A percentile compares a stretch with the other conserved stretches of the same genome.
Conservation (phyloP, 768 basidiomycete species). For the Podaxis carcinomalis region DNA sequence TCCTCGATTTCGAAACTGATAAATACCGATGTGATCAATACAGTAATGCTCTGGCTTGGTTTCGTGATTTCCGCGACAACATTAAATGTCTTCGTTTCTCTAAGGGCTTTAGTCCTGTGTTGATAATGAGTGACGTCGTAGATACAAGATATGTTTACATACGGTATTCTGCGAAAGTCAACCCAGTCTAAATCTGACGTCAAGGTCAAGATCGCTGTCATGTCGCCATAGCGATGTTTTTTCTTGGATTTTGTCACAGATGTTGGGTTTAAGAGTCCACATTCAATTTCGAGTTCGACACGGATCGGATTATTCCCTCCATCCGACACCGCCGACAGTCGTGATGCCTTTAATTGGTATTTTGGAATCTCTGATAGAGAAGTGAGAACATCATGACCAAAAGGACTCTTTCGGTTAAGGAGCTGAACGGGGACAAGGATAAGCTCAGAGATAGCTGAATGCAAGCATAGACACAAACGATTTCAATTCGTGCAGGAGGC, state of each 20-base stretch:
- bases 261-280: conserved; percentile 35
- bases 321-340: conserved; percentile 38
- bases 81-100: conserved; percentile 53
- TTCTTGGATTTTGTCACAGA: conserved; percentile 36
- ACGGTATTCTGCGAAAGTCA: conserved; percentile 81
- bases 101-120: conserved; percentile 64
- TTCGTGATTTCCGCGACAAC: conserved; percentile 59
- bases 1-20: conserved; percentile 1
- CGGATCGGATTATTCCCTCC: conserved; percentile 51
- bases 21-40: conserved; percentile 58
- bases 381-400: conserved; percentile 66
- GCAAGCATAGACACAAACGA: conserved; percentile 31
- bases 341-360: conserved; percentile 51
- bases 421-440: conserved; percentile 37
- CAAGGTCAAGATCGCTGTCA: conserved; percentile 68
- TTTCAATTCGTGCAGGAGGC: conserved; percentile 59
- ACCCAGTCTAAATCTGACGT: conserved; percentile 74
- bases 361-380: conserved; percentile 61
- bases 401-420: conserved; percentile 69
- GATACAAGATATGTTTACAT: conserved; percentile 15
- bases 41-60: conserved; percentile 67
- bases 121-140: conserved; percentile 1
- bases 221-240: conserved; percentile 40
- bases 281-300: conserved; percentile 53
- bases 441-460: not conserved